Conservation (phyloP, 2,329 filamentous ascomycete species). For the Cordyceps fumosorosea region DNA sequence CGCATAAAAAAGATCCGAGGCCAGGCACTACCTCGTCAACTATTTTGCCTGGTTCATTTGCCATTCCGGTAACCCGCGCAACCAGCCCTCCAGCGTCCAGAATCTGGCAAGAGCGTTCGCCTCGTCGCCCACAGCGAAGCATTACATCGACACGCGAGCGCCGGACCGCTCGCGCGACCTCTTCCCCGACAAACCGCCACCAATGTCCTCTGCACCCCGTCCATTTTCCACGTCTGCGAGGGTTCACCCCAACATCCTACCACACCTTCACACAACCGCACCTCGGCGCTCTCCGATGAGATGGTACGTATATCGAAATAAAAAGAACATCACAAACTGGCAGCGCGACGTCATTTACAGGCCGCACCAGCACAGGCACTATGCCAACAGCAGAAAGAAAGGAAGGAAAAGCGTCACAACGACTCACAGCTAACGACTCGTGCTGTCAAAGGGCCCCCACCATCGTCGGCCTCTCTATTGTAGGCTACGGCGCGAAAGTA, state of each 20-base stretch:
- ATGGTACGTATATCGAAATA: conserved; percentile 22
- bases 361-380: not conserved
- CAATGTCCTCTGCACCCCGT: conserved; percentile 18
- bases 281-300: conserved; percentile 21
- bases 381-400: not conserved
- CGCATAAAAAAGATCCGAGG: not conserved
- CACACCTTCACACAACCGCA: conserved; percentile 23
- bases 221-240: conserved; percentile 29
- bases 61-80: not conserved
- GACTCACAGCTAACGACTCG: not conserved
- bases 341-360: not conserved
- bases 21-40: not conserved
- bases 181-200: not conserved
- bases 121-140: not conserved
- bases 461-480: conserved; percentile 24
- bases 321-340: not conserved
- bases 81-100: not conserved
- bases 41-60: not conserved
- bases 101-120: not conserved
- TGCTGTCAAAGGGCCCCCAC: conserved; percentile 25
- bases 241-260: conserved; percentile 28
- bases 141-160: not conserved
- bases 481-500: conserved; percentile 29
- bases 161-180: not conserved
- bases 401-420: not conserved